Evolutionary conservation across 257 asterid species (phyloP).

Genomic region (Haberlea rhodopensis): DNA sequence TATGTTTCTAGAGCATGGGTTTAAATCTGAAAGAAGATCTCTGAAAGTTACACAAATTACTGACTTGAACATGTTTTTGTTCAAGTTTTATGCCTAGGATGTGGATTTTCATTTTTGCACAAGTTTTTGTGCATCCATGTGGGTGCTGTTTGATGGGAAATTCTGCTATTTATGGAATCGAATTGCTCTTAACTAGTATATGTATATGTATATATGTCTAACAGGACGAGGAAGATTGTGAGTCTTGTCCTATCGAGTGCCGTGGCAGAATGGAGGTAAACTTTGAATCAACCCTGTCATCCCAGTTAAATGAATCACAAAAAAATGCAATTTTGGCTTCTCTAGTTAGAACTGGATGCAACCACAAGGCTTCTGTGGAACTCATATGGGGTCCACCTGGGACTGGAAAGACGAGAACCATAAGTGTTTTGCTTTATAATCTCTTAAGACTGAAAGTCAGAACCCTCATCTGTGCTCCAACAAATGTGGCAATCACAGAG

Average conservation of each 20-base stretch:
- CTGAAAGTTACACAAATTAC: neutral
- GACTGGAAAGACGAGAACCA: constrained; percentile 54
- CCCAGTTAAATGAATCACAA: constrained; percentile 30
- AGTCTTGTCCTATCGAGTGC: neutral
- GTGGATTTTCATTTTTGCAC: neutral
- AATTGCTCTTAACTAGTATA: neutral
- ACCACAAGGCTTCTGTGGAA: constrained; percentile 22
- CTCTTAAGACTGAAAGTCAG: constrained; percentile 42
- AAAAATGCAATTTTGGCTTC: constrained; percentile 21
- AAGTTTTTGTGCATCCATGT: neutral
- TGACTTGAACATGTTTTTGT: neutral
- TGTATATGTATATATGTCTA: neutral
- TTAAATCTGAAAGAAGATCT: neutral
- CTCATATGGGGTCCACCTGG: constrained; percentile 71
- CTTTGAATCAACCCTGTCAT: neutral
- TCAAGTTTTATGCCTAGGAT: neutral
- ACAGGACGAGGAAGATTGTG: constrained; percentile 21
- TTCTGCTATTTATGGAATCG: too few species aligned
- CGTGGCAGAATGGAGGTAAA: neutral
- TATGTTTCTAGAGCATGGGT: neutral
- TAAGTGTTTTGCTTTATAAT: constrained; percentile 38
- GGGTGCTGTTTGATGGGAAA: neutral
- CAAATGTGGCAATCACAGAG: constrained; percentile 56
- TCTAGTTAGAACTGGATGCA: constrained; percentile 22
- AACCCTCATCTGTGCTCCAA: constrained; percentile 59